These are phyloP conservation scores for Hypomontagnella submonticulosa DNA, from an alignment of 495 filamentous ascomycete genomes.

Conservation along the genomic window DNA sequence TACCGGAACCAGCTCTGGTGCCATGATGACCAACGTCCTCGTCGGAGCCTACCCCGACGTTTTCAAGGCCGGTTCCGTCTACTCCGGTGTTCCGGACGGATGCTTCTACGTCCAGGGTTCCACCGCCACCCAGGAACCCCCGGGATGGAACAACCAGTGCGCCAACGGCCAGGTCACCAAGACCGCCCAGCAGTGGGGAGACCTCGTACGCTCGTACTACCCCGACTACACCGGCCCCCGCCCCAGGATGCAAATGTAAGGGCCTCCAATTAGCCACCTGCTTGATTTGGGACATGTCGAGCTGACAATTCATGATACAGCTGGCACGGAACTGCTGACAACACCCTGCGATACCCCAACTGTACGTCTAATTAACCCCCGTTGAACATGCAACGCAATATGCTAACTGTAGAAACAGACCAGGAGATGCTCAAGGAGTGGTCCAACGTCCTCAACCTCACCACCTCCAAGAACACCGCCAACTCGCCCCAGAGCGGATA, in stretches of 20 bases:
- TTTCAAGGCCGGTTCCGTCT: conserved; percentile 62
- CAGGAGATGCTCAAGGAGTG: conserved; percentile 56
- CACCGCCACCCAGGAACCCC: conserved; percentile 56
- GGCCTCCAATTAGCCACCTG: background rate
- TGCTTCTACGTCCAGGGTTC: conserved; percentile 59
- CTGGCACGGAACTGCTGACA: conserved; percentile 59
- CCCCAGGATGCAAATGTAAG: conserved; percentile 62
- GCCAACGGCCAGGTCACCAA: conserved; percentile 58
- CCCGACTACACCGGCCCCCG: conserved; percentile 60
- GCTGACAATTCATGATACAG: conserved; percentile 39
- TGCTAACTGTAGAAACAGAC: conserved; percentile 37
- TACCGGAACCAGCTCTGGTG: conserved; percentile 64
- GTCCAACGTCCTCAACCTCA: conserved; percentile 55
- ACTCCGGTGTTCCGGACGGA: conserved; percentile 61
- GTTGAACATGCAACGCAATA: background rate
- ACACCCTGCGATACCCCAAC: conserved; percentile 56
- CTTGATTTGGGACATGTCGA: background rate
- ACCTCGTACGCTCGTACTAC: conserved; percentile 59
- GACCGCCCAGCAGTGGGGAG: conserved; percentile 61
- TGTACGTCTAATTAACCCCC: conserved; percentile 40
- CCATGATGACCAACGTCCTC: conserved; percentile 67
- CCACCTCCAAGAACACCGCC: conserved; percentile 49
- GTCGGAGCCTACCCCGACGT: conserved; percentile 62
- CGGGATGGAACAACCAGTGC: conserved; percentile 61
- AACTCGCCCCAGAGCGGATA: conserved; percentile 62